These are phyloP conservation scores for Pyrrhoderma lamaoense DNA, from an alignment of 1,284 basidiomycete species.

Conservation along the genomic window DNA sequence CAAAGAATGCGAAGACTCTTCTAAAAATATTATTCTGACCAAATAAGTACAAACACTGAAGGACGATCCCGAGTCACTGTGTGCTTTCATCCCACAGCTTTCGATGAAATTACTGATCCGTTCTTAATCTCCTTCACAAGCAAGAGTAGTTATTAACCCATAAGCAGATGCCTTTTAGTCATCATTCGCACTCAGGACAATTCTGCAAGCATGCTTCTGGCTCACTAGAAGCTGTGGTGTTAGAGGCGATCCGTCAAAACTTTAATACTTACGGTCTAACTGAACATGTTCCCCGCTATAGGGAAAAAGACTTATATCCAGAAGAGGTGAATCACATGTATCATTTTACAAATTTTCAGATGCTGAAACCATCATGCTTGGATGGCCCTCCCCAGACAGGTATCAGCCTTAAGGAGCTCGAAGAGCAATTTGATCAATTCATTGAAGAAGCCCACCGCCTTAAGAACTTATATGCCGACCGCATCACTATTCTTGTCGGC, in stretches of 20 bases:
- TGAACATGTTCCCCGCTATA: constrained; percentile 92
- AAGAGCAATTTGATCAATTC: constrained; percentile 59
- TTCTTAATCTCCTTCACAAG: too few relatives aligned
- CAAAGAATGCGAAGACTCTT: too few relatives aligned
- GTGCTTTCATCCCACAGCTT: too few relatives aligned
- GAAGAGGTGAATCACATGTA: constrained; percentile 70
- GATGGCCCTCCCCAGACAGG: constrained; percentile 34
- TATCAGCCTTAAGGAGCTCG: constrained; percentile 41
- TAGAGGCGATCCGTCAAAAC: constrained; percentile 68
- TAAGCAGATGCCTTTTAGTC: constrained; percentile 71
- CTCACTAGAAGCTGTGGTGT: constrained; percentile 72
- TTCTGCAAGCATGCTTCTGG: constrained; percentile 90
- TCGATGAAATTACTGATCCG: too few relatives aligned
- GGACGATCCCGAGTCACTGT: too few relatives aligned
- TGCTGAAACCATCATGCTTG: too few relatives aligned
- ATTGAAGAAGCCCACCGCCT: constrained; percentile 73
- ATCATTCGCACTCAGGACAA: constrained; percentile 95
- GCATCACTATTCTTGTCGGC: constrained; percentile 79
- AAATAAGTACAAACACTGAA: too few relatives aligned
- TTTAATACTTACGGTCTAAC: constrained; percentile 85
- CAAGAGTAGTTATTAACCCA: too few relatives aligned
- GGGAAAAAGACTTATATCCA: constrained; percentile 79
- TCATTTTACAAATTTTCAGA: constrained; percentile 2
- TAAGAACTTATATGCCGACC: constrained; percentile 47
- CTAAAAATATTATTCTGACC: too few relatives aligned